Evolutionary conservation across 1,284 basidiomycete genomes (phyloP).

Genomic region (Takashimella koratensis): DNA sequence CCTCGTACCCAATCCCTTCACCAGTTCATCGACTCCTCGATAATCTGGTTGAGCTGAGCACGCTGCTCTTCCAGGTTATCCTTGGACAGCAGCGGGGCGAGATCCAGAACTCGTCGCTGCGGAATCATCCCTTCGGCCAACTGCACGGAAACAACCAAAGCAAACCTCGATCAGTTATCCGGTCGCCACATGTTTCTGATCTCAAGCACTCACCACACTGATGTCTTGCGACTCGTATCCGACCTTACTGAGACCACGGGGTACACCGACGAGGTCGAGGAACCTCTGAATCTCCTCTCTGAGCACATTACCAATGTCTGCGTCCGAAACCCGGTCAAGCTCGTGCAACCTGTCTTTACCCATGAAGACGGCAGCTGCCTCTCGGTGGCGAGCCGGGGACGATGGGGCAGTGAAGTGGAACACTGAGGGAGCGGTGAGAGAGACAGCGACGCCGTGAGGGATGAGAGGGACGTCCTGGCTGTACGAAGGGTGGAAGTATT

Average conservation of each 20-base stretch:
- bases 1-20: no score
- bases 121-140: conserved; percentile 46
- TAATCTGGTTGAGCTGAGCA: conserved; percentile 70
- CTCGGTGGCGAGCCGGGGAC: conserved; percentile 82
- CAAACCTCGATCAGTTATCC: no score
- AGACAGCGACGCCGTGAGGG: conserved; percentile 84
- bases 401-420: conserved; percentile 93
- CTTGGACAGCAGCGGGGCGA: conserved; percentile 51
- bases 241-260: conserved; percentile 79
- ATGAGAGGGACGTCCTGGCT: conserved; percentile 79
- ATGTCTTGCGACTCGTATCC: conserved; percentile 61
- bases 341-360: conserved; percentile 63
- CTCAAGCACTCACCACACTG: conserved; percentile 20
- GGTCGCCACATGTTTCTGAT: no score
- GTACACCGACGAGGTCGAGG: conserved; percentile 78
- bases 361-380: conserved; percentile 80
- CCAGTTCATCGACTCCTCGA: conserved; percentile 50
- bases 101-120: conserved; percentile 44
- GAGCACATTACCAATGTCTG: conserved; percentile 72
- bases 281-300: conserved; percentile 89
- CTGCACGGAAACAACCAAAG: conserved; percentile 11
- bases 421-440: conserved; percentile 81
- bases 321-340: conserved; percentile 71
- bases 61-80: conserved; percentile 72
- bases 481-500: conserved; percentile 68